phyloP scores from a whole-genome alignment of 768 basidiomycete genomes.

The Lactarius trivialis region DNA sequence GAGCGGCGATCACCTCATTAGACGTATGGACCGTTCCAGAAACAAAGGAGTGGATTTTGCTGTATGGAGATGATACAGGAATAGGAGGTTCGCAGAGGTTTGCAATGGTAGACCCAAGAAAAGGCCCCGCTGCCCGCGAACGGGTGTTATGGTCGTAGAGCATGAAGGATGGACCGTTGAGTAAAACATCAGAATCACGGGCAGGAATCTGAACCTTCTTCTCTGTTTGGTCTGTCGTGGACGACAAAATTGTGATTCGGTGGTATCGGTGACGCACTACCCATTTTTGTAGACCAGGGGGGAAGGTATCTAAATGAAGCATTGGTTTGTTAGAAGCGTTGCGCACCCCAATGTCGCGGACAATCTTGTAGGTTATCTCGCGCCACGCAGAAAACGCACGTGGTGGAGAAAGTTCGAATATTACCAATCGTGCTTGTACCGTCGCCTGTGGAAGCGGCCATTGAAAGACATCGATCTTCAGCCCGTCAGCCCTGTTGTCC shows the following conservation, averaged over 20 bases:
- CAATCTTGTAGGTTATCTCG: background rate
- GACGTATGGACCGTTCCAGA: conserved; percentile 24
- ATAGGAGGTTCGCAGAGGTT: background rate
- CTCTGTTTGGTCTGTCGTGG: background rate
- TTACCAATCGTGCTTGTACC: background rate
- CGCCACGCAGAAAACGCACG: background rate
- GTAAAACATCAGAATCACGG: background rate
- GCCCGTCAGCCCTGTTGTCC: background rate
- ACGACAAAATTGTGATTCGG: background rate
- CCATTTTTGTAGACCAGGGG: background rate
- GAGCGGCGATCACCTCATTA: conserved; percentile 38
- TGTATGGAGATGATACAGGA: background rate
- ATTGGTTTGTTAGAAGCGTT: background rate
- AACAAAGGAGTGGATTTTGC: background rate
- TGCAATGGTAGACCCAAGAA: too few species aligned
- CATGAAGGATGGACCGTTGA: background rate
- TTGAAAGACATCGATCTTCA: background rate
- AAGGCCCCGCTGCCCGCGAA: background rate
- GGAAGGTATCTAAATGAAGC: background rate
- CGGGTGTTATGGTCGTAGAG: background rate
- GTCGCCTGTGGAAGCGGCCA: background rate
- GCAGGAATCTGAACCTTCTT: background rate
- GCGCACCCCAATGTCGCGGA: background rate
- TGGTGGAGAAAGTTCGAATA: background rate
- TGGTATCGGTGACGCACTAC: background rate